Evolutionary conservation across 176 grass and related monocot genomes (phyloP), one percentile per base, ranked within the genome.

Genomic region (Triticum timopheevii): DNA sequence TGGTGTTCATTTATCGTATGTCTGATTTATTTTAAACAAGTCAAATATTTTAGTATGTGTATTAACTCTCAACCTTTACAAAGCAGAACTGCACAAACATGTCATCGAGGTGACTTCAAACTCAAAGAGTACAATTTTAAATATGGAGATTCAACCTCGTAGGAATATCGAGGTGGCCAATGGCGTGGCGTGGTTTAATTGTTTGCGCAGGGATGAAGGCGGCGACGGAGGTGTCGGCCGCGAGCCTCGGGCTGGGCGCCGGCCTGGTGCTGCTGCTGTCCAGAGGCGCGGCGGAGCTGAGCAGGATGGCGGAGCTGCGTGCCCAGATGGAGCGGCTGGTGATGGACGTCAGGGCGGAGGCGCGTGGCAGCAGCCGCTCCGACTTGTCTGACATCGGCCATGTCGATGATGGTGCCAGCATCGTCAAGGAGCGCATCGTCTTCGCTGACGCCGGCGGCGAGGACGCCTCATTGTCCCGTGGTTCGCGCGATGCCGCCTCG

Each of bases 261-360:
- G 89, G 92, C 31, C 70, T 98, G 13, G 78, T 94, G 28, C 82
- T 96, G 17, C 90, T 96, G 22, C 65, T 98, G 0, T 86, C 97
- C 2, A 96, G 86, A 79, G 88, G 90, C 47, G 85, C 92, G 10
- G 88, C 88, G 27, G 97, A 98, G 86, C 87, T 98, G 27, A 87
- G 90, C 81, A 93, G 91, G 91, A 98, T 98, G 92, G 80, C 72
- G 0, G 92, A 94, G 90, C 78, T 98, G 11, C 85, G 94, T 45
- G 78, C 84, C 19, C 85, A 98, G 76, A 98, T 96, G 94, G 94
- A 98, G 87, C 84, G 76, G 10, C 59, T 98, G 39, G 65, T 98
- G 10, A 1, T 82, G 52, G 94, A 94, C 9, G 84, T 61, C 75
- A 87, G 84, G 79, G 79, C 78, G 49, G 88, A 93, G 50, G 73